Conservation (phyloP, 352 stramenopile species). For the Phytopythium sindhum region DNA sequence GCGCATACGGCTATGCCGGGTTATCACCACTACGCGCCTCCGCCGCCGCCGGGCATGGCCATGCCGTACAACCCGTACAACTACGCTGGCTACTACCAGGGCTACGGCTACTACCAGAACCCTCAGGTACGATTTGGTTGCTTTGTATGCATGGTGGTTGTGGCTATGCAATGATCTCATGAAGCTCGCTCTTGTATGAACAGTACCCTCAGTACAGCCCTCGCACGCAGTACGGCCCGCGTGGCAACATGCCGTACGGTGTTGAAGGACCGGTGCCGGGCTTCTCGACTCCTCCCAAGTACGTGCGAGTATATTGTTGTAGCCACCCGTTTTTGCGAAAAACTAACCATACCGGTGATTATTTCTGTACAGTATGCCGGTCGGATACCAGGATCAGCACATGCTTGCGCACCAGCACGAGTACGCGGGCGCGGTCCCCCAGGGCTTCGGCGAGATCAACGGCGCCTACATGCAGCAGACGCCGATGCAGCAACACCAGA, state of each 20-base stretch:
- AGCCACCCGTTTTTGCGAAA: not conserved
- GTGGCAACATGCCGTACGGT: conserved; percentile 80
- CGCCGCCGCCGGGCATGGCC: conserved; percentile 82
- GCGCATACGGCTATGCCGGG: conserved; percentile 50
- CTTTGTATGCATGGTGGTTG: not conserved
- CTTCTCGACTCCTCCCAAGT: conserved; percentile 75
- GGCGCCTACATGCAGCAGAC: conserved; percentile 70
- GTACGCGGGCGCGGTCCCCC: conserved; percentile 66
- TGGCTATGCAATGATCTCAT: not conserved
- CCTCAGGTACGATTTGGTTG: conserved; percentile 43
- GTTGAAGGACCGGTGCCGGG: conserved; percentile 76
- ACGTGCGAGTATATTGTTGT: not conserved
- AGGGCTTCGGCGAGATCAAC: conserved; percentile 84
- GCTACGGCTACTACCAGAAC: conserved; percentile 88
- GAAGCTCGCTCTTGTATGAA: not conserved
- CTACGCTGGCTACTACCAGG: conserved; percentile 83
- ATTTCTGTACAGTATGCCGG: conserved; percentile 40
- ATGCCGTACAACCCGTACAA: conserved; percentile 89
- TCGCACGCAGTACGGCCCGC: conserved; percentile 79
- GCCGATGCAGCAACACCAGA: conserved; percentile 45
- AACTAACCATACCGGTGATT: not conserved
- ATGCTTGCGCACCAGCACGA: conserved; percentile 78
- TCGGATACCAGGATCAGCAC: conserved; percentile 83
- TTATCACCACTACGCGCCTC: conserved; percentile 83
- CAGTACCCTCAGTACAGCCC: conserved; percentile 87